Percentiles rank a stretch among this genome's conserved stretches.
Conservation (phyloP, 768 basidiomycete genomes). For the Boletus vermiculosoides region DNA sequence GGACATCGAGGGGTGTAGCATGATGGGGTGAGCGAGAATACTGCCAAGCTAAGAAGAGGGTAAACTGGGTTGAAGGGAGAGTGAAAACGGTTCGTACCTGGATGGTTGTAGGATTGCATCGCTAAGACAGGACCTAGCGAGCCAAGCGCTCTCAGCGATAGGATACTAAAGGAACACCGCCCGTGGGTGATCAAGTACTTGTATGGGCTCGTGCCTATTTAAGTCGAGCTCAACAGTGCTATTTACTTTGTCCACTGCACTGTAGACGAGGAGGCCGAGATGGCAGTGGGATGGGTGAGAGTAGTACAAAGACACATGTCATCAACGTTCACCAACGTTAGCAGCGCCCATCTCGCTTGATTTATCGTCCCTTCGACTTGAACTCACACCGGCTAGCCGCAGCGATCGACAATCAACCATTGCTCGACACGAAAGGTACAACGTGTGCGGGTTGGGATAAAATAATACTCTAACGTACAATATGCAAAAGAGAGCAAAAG, state of each 20-base stretch:
- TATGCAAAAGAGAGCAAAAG: constrained; percentile 35
- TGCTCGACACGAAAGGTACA: constrained; percentile 10
- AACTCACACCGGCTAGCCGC: neutral
- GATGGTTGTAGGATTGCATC: constrained; percentile 35
- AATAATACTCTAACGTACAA: constrained; percentile 46
- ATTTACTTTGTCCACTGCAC: neutral
- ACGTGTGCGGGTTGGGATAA: constrained; percentile 13
- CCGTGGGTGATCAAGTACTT: constrained; percentile 1
- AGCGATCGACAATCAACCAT: constrained; percentile 1
- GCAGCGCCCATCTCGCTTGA: constrained; percentile 28
- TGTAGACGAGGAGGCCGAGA: neutral
- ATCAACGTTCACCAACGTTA: neutral
- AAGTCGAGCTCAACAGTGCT: neutral
- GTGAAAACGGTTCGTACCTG: constrained; percentile 16
- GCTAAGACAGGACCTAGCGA: neutral
- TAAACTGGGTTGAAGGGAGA: constrained; percentile 1
- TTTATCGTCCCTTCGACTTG: neutral
- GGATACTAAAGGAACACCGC: neutral
- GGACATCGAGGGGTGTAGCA: constrained; percentile 18
- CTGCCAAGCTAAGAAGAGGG: constrained; percentile 18
- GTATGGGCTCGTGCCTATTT: neutral
- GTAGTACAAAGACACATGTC: constrained; percentile 1
- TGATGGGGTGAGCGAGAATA: constrained; percentile 22
- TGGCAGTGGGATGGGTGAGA: constrained; percentile 1
- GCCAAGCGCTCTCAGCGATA: neutral